Evolutionary conservation across 805 yeast genomes (phyloP), one percentile per base, ranked within the genome.

Genomic region (Starmerella khaoyaiensis): DNA sequence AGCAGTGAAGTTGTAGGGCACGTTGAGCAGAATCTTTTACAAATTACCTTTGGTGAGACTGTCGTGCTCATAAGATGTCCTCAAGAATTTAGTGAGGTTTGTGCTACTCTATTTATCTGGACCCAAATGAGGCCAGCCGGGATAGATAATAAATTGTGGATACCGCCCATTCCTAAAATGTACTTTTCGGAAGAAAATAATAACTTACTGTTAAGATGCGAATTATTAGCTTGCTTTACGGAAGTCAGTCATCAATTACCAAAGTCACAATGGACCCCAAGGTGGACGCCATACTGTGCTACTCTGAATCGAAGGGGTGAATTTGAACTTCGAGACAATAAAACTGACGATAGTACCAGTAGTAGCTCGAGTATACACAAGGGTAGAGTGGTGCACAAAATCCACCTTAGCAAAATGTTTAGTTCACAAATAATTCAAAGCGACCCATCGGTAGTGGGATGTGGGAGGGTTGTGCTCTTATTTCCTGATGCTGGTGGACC

Each of bases 401-500:
- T 51, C n/a, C 39, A 45, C 11, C 22, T 47, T 4, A 39, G 35
- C 11, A 9, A 32, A 10, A 40, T 51, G 5, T 27, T 28, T 3
- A 32, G 33, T 17, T 32, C 36, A 7, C 20, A 37, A 9, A 38
- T 51, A 2, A 39, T 43, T 12, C 40, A 35, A 16, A 46, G 48
- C 12, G 47, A 50, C 23, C 18, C 43, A 1, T 47, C 53, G 18
- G 37, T 51, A 2, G 49, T 43, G 4, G 41, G 33, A 3, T 29
- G 45, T 7, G 32, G 27, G 4, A 24, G 27, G 35, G 49, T 48
- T 2, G 15, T 49, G 4, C 38, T 49, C 14, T 18, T 49, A 12
- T 43, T 45, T 9, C 48, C 53, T 2, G 52, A 45, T 28, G 28
- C 45, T 35, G 53, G 48, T 12, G 52, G 50, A 3, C 46, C 48